phyloP scores from a whole-genome alignment of 2,329 filamentous ascomycete species.

The Ascochyta pisi region DNA sequence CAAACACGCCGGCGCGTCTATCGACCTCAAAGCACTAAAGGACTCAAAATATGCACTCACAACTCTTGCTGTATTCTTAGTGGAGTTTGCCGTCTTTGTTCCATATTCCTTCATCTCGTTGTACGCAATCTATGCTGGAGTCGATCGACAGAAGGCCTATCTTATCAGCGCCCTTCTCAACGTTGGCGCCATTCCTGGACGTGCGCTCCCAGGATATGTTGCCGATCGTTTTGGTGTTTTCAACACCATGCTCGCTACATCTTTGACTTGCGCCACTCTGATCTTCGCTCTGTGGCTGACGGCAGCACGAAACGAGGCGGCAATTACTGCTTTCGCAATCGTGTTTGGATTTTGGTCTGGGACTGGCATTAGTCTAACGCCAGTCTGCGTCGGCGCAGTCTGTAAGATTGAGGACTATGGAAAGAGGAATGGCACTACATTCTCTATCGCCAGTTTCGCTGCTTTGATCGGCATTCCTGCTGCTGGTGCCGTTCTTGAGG shows the following conservation, averaged over 20 bases:
- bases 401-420: conserved; percentile 73
- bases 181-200: conserved; percentile 55
- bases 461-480: conserved; percentile 72
- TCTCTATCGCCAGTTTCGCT: conserved; percentile 66
- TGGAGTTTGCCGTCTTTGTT: conserved; percentile 69
- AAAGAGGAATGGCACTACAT: conserved; percentile 67
- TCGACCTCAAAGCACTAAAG: conserved; percentile 45
- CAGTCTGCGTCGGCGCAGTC: conserved; percentile 72
- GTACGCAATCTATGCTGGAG: conserved; percentile 52
- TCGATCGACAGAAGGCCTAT: conserved; percentile 22
- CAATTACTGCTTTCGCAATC: conserved; percentile 67
- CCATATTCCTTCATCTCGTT: conserved; percentile 60
- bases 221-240: conserved; percentile 62
- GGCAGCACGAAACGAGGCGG: conserved; percentile 55
- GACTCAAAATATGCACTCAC: conserved; percentile 27
- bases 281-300: conserved; percentile 64
- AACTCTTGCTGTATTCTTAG: conserved; percentile 40
- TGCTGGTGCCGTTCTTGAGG: conserved; percentile 56
- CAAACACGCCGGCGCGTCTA: conserved; percentile 39
- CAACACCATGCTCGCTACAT: conserved; percentile 61
- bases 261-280: conserved; percentile 50
- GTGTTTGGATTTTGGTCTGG: conserved; percentile 74
- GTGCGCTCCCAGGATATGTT: conserved; percentile 60
- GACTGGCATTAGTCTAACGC: conserved; percentile 67
- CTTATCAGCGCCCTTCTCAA: conserved; percentile 59